Evolutionary conservation across 2,329 filamentous ascomycete species (phyloP).

Genomic region (Colletotrichum chlorophyti): DNA sequence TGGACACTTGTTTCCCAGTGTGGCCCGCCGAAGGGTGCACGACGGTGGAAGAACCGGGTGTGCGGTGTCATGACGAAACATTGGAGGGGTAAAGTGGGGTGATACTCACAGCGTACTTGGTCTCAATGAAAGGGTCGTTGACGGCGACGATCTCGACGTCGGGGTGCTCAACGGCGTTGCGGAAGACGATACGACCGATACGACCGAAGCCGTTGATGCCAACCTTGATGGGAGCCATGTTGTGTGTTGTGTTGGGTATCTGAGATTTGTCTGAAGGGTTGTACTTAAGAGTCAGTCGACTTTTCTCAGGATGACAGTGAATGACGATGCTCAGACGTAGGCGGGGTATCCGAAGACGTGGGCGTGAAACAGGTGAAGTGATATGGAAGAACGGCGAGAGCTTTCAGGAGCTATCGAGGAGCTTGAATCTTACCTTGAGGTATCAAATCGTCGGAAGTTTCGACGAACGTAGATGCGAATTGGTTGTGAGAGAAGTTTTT

Average conservation of each 20-base stretch:
- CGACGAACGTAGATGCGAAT: slow-evolving; percentile 12
- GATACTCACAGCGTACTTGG: slow-evolving; percentile 89
- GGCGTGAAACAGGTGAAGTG: slow-evolving; percentile 4
- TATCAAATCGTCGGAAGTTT: slow-evolving; percentile 17
- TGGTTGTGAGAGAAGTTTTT: slow-evolving; percentile 8
- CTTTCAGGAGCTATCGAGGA: slow-evolving; percentile 7
- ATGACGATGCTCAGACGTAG: background rate
- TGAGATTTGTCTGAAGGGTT: slow-evolving; percentile 7
- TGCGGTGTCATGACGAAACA: slow-evolving; percentile 1
- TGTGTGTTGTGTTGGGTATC: slow-evolving; percentile 32
- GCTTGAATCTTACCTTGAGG: slow-evolving; percentile 4
- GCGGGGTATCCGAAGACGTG: slow-evolving; percentile 3
- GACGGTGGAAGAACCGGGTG: background rate
- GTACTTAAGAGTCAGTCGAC: slow-evolving; percentile 1
- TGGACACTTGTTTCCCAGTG: background rate
- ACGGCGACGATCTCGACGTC: slow-evolving; percentile 94
- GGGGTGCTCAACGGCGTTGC: slow-evolving; percentile 90
- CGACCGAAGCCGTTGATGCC: slow-evolving; percentile 99
- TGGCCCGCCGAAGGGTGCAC: background rate
- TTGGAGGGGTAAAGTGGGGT: slow-evolving; percentile 9
- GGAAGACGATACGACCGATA: slow-evolving; percentile 99
- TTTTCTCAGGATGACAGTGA: background rate
- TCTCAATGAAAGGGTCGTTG: slow-evolving; percentile 99
- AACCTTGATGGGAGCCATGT: slow-evolving; percentile 70
- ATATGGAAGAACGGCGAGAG: background rate